Base-by-base conservation (phyloP, 208 protist species). In the Blastocrithidia nonstop region DNA sequence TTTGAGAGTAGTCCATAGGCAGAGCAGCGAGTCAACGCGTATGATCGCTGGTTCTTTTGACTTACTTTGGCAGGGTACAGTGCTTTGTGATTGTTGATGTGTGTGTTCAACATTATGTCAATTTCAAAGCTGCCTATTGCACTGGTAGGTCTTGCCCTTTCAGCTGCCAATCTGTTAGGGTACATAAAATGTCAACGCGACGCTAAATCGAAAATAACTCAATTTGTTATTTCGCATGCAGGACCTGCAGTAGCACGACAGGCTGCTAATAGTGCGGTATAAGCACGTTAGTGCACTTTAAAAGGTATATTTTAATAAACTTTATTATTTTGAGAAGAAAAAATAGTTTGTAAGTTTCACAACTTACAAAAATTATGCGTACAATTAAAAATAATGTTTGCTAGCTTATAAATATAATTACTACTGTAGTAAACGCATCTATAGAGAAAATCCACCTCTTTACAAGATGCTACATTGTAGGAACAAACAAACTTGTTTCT, bases 1-100 rank as follows among this genome's bases (percentile, higher is more conserved):
- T 97, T 96, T 51, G 94, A 97, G 64, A 94, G 82, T 45, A 59
- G 54, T 38, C 66, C 68, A 1, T 70, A 88, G 24, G 52, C 55
- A 1, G 71, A 78, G 32, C 44, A 58, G 20, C 62, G 63, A 21
- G 81, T 93, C 11, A 76, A 88, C 45, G 21, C 57, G 20, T 88
- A 77, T 61, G 80, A 90, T 57, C 72, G 50, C 41, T 81, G 71
- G 71, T 82, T 87, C 45, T 95, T 93, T 60, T 95, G 79, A 77
- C 36, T 67, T 6, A 64, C 54, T 0, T 70, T 63, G 1, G 55
- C 35, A 6, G 68, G 50, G 20, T 74, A 89, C 50, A 61, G 48
- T 26, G 62, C 36, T 0, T 40, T 54, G 13, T 93, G 84, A 80
- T 17, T 67, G 23, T 24, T 89, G 21, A 36, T 93, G 8, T 45